phyloP scores from a whole-genome alignment of 2,329 filamentous ascomycete genomes.

The Coleophoma eucalyptorum region DNA sequence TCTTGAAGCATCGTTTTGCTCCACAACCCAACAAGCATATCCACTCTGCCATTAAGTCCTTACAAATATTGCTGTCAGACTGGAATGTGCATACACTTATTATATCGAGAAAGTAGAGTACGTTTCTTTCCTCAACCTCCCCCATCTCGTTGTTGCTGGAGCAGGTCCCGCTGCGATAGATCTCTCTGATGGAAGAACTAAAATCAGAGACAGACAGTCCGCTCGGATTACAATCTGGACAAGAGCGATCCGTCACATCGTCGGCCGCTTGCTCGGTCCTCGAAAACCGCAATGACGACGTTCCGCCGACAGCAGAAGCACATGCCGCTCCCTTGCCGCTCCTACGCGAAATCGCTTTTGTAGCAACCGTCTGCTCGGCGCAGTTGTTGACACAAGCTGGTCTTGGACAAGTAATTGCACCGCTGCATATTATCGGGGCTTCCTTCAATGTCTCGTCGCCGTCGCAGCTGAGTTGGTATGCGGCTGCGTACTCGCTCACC shows the following conservation, averaged over 20 bases:
- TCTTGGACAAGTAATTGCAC: constrained; percentile 43
- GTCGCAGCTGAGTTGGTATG: constrained; percentile 47
- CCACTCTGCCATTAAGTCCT: no score
- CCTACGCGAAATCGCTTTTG: constrained; percentile 32
- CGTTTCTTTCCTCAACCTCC: no score
- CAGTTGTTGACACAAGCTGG: constrained; percentile 44
- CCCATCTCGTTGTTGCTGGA: no score
- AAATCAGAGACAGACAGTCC: neutral
- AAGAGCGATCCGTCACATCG: no score
- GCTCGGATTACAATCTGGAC: neutral
- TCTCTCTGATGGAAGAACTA: neutral
- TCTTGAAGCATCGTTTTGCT: no score
- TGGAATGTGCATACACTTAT: no score
- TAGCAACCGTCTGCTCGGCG: constrained; percentile 39
- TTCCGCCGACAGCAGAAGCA: neutral
- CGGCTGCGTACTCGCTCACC: constrained; percentile 50
- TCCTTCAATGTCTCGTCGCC: constrained; percentile 41
- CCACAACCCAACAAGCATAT: no score
- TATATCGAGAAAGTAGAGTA: no score
- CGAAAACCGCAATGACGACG: neutral
- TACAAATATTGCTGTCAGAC: no score
- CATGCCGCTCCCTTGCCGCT: constrained; percentile 1
- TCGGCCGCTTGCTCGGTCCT: neutral
- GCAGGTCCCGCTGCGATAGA: no score
- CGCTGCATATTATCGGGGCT: constrained; percentile 42